Evolutionary conservation across 2,329 filamentous ascomycete genomes (phyloP), one percentile per base, ranked within the genome.

Genomic region (Colletotrichum neosansevieriae): DNA sequence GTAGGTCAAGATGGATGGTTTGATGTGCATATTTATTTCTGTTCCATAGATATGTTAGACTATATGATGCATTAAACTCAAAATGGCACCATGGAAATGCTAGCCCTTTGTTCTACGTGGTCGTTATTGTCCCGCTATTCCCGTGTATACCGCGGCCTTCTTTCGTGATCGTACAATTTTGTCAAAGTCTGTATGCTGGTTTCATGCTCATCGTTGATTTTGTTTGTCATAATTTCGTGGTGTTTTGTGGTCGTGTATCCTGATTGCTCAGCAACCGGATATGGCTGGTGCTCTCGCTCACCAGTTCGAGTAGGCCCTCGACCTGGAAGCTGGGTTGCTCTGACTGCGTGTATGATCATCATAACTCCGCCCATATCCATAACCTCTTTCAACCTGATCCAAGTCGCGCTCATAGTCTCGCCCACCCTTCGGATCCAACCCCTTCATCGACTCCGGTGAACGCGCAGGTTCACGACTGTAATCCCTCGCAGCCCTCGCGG

Each of bases 21-120:
- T 45, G 62, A 65, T 54, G 34, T 17, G 24, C 32, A 24, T 54
- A 21, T 51, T 73, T 69, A 73, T 73, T 67, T 73, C 74, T 51
- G 34, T 3, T 42, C n/a, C 49, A 36, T 51, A 51, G n/a, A 51
- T 34, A 51, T 36, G 29, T 11, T 51, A 51, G 49, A 51, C 49
- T 13, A 17, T 51, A 36, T 6, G 49, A 49, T 32, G 51, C 19
- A 21, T 45, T 9, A 4, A 40, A 49, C 24, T 15, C 17, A 9
- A 36, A 29, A 24, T 15, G 45, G 38, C 17, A 29, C 19, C 49
- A 32, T 51, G 32, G 17, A 15, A 19, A n/a, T 4, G 15, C 50
- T 53, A 53, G 17, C 24, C 10, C 1, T 29, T 7, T 29, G 24
- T 4, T 29, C 29, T 9, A 29, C 29, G 29, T 9, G 2, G 6